A percentile compares a stretch with the other conserved stretches of the same genome.
Conservation (phyloP, 441 rosid genomes). For the Gossypium schwendimanii region DNA sequence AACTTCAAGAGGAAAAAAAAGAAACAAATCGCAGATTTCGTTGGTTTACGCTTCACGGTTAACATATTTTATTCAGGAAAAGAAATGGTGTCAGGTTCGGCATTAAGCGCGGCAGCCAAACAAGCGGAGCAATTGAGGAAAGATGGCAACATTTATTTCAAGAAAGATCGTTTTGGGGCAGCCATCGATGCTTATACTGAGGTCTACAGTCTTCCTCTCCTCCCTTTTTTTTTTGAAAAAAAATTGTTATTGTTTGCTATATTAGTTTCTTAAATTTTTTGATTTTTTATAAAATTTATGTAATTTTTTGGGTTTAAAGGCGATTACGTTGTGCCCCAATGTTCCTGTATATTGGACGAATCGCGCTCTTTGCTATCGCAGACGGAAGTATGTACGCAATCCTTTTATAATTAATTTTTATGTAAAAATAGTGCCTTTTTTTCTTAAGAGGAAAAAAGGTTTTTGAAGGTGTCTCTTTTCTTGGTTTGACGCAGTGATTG, state of each 20-base stretch:
- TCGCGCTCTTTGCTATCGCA: slow-evolving; percentile 81
- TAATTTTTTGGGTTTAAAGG: slow-evolving; percentile 31
- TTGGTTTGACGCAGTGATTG: slow-evolving; percentile 51
- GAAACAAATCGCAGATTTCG: not conserved
- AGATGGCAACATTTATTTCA: slow-evolving; percentile 60
- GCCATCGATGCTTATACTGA: slow-evolving; percentile 94
- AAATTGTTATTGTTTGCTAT: not conserved
- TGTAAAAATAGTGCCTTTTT: not conserved
- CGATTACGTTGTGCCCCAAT: slow-evolving; percentile 75
- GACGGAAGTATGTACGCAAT: slow-evolving; percentile 59
- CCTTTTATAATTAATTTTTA: not conserved
- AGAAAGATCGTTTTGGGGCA: slow-evolving; percentile 69
- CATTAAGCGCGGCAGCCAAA: slow-evolving; percentile 36
- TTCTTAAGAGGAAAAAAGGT: not conserved
- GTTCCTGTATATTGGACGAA: slow-evolving; percentile 84
- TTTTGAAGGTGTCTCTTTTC: not conserved
- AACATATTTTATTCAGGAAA: not conserved
- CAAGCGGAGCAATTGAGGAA: slow-evolving; percentile 69
- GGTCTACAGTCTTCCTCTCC: slow-evolving; percentile 27
- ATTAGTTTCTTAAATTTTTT: not conserved
- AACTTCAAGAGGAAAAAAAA: not conserved
- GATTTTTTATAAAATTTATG: not conserved
- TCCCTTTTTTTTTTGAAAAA: not conserved
- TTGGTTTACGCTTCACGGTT: not conserved
- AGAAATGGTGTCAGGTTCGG: slow-evolving; percentile 28